Base-by-base conservation (phyloP, 2,329 filamentous ascomycete genomes). In the Cladobotryum mycophilum region DNA sequence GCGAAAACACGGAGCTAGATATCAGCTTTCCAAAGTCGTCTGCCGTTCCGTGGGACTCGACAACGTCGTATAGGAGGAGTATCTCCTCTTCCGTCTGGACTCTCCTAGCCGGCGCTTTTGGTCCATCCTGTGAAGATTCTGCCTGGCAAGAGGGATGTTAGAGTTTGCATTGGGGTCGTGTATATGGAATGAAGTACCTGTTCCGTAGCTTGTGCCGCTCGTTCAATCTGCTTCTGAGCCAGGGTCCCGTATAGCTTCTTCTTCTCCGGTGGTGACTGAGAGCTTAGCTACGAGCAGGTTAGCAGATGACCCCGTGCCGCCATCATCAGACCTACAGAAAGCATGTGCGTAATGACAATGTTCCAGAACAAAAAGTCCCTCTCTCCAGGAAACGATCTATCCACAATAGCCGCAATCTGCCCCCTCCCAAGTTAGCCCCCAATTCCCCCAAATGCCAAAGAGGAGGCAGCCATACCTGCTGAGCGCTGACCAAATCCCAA, bases 401-500 rank as follows among this genome's bases (percentile, higher is more conserved):
- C 78, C 22, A 81, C 58, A 0, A 74, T 71, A 1, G 75, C 75
- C 0, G 78, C 75, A 58, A 82, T 81, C 76, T 81, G 12, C 5
- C 11, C n/a, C n/a, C n/a, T n/a, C n/a, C n/a, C 37, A 3, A 13
- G 9, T 52, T 62, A 20, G 60, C 47, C 34, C 3, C 14, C n/a
- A 22, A 3, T 11, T 14, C 13, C 20, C 18, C 17, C 9, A 45
- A 15, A 45, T 33, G 2, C 3, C n/a, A 14, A 12, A 7, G 5
- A 43, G n/a, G n/a, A 4, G 2, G 6, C 17, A 11, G 3, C 9
- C 5, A 62, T 64, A 80, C 78, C 68, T 80, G 76, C 61, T 82
- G 79, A 2, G 78, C 77, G 58, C 76, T 79, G 51, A 71, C 67
- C 49, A 81, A 69, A 56, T 83, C 80, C 70, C 76, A 79, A 47